Evolutionary conservation across 2,329 filamentous ascomycete genomes (phyloP), one percentile per base, ranked within the genome.

Genomic region (Colletotrichum somersetense): DNA sequence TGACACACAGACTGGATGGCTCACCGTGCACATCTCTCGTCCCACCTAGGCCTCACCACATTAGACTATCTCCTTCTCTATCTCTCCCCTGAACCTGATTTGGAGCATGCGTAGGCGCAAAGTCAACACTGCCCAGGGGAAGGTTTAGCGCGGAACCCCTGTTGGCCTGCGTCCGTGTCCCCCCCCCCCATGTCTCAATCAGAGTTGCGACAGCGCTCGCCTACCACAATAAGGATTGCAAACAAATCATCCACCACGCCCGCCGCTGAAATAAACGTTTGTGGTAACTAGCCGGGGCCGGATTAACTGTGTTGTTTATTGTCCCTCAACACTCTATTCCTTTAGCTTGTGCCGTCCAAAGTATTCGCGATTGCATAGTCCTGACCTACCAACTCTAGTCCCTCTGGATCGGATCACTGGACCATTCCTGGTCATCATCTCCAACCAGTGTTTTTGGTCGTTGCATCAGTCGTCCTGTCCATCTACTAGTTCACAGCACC

Each of bases 61-160:
- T 48, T 40, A 46, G 40, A 62, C 50, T 3, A 20, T 44, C 40
- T 16, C 40, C 16, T 18, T 2, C 40, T 42, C 16, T 18, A 16
- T 3, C 42, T 44, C 38, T 61, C 38, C 46, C 56, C 35, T 53
- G 56, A 58, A 35, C 64, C 46, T 64, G 56, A 61, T n/a, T 35
- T 44, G 44, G 64, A 23, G 35, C 44, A 50, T 20, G 48, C 26
- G 11, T 26, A 40, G 23, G 10, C 35, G 23, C 46, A 52, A 44
- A 23, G n/a, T 33, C 55, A 61, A 67, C 35, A 46, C 64, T 26
- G 30, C 56, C 63, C 66, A 65, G 67, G 55, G 62, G 62, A 59
- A 66, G 63, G 62, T 59, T 65, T 12, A 48, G 33, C 46, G 52
- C 44, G 59, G 11, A 52, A 52, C n/a, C 35, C 46, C 44, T 11